These are phyloP conservation scores for Podaxis sp. DNA, from an alignment of 768 basidiomycete genomes.

Conservation along the genomic window DNA sequence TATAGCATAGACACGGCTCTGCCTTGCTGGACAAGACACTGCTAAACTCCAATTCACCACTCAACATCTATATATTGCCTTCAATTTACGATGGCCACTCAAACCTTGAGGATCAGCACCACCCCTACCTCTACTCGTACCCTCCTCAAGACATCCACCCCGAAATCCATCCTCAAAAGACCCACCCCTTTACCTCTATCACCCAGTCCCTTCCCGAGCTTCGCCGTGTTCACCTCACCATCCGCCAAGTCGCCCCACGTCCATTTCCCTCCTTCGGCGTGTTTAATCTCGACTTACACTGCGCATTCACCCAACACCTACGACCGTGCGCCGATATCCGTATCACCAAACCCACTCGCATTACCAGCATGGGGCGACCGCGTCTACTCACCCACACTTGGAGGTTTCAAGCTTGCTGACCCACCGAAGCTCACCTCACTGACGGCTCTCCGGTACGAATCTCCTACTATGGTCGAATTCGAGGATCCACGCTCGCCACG, in stretches of 20 bases:
- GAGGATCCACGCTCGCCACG: conserved; percentile 37
- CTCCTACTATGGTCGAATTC: conserved; percentile 26
- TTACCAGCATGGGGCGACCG: conserved; percentile 53
- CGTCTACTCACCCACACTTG: conserved; percentile 31
- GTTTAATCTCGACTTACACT: conserved; percentile 48
- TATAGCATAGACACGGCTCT: conserved; percentile 21
- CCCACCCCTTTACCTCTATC: conserved; percentile 34
- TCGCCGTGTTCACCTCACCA: conserved; percentile 28
- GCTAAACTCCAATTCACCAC: conserved; percentile 26
- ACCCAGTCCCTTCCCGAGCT: conserved; percentile 27
- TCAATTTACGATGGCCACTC: conserved; percentile 28
- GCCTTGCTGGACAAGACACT: conserved; percentile 47
- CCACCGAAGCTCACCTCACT: conserved; percentile 23
- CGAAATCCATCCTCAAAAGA: conserved; percentile 38
- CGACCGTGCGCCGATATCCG: conserved; percentile 60
- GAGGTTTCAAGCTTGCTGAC: conserved; percentile 30
- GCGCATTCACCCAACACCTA: conserved; percentile 57
- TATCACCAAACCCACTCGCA: conserved; percentile 51
- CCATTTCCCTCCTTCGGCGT: conserved; percentile 62
- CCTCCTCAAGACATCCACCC: conserved; percentile 21
- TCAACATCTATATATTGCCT: conserved; percentile 16
- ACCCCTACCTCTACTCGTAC: conserved; percentile 26
- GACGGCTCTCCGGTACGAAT: conserved; percentile 9
- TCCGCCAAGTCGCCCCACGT: conserved; percentile 45
- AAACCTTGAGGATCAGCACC: conserved; percentile 30